Evolutionary conservation across 495 filamentous ascomycete species (phyloP).

Genomic region (Penicillium turbatum): DNA sequence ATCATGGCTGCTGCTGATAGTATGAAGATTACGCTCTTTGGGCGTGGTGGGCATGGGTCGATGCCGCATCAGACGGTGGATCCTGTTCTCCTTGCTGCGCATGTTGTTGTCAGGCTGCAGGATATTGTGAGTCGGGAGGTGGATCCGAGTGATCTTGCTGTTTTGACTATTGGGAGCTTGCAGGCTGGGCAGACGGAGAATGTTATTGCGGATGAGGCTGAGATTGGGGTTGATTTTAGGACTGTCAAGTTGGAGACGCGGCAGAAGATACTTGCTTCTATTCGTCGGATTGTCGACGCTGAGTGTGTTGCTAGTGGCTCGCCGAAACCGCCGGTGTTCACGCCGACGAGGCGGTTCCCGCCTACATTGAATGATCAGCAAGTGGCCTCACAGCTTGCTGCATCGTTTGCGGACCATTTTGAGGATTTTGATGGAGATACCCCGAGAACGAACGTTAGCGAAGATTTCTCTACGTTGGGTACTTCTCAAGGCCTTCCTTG

Average conservation of each 20-base stretch:
- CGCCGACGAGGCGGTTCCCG: constrained; percentile 42
- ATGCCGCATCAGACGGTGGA: constrained; percentile 49
- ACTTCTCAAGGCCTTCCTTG: constrained; percentile 35
- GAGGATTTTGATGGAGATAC: constrained; percentile 38
- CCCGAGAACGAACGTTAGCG: constrained; percentile 36
- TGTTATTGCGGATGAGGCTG: constrained; percentile 46
- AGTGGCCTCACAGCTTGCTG: constrained; percentile 25
- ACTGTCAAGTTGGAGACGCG: constrained; percentile 38
- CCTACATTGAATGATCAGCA: constrained; percentile 39
- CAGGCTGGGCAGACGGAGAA: constrained; percentile 52
- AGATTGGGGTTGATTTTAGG: constrained; percentile 46
- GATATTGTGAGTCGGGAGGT: constrained; percentile 49
- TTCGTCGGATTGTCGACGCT: constrained; percentile 48
- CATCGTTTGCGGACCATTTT: constrained; percentile 37
- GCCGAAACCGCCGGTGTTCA: constrained; percentile 41
- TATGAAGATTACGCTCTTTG: constrained; percentile 48
- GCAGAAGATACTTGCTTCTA: constrained; percentile 34
- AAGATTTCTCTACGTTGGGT: constrained; percentile 45
- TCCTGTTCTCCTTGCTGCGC: constrained; percentile 47
- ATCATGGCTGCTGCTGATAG: constrained; percentile 50
- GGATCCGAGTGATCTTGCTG: constrained; percentile 43
- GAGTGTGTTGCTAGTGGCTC: constrained; percentile 47
- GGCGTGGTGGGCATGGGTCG: constrained; percentile 50
- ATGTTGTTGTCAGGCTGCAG: constrained; percentile 48
- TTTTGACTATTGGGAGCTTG: constrained; percentile 49